Percentiles rank a stretch among this genome's conserved stretches.
Conservation (phyloP, 495 filamentous ascomycete genomes). For the Penicillium turbatum region DNA sequence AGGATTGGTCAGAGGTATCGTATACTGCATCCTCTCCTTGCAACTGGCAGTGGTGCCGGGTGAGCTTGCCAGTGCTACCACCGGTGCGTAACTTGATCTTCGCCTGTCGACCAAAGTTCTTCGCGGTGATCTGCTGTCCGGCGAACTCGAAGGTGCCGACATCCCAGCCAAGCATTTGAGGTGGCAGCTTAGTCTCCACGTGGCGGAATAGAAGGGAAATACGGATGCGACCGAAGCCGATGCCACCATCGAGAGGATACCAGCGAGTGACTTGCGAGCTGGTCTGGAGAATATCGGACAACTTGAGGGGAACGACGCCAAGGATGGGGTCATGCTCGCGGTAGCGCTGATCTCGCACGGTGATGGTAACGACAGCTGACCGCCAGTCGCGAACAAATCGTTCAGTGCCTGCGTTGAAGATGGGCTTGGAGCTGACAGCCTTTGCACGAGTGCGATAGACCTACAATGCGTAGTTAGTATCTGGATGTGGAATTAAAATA, state of each 20-base stretch:
- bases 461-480: conserved; percentile 21
- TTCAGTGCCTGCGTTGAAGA: conserved; percentile 95
- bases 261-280: conserved; percentile 72
- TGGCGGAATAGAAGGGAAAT: conserved; percentile 84
- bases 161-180: conserved; percentile 81
- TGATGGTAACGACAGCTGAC: conserved; percentile 77
- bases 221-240: conserved; percentile 83
- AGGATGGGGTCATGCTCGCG: conserved; percentile 93
- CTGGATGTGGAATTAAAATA: background rate
- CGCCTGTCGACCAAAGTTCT: conserved; percentile 51
- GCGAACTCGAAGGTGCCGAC: conserved; percentile 89
- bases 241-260: conserved; percentile 65
- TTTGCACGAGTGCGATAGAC: conserved; percentile 88
- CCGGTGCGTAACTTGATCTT: conserved; percentile 79
- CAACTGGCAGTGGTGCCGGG: conserved; percentile 50
- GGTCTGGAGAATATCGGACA: conserved; percentile 81
- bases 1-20: conserved; percentile 56
- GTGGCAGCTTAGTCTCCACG: conserved; percentile 77
- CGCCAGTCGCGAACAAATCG: conserved; percentile 94
- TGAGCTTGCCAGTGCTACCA: conserved; percentile 70
- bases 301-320: conserved; percentile 80
- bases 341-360: conserved; percentile 81
- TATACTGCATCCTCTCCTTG: conserved; percentile 63
- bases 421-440: conserved; percentile 86
- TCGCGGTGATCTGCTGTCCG: conserved; percentile 59